A percentile compares a stretch with the other conserved stretches of the same genome.
phyloP scores from a whole-genome alignment of 208 protist genomes.

The Wallacemonas sp. region DNA sequence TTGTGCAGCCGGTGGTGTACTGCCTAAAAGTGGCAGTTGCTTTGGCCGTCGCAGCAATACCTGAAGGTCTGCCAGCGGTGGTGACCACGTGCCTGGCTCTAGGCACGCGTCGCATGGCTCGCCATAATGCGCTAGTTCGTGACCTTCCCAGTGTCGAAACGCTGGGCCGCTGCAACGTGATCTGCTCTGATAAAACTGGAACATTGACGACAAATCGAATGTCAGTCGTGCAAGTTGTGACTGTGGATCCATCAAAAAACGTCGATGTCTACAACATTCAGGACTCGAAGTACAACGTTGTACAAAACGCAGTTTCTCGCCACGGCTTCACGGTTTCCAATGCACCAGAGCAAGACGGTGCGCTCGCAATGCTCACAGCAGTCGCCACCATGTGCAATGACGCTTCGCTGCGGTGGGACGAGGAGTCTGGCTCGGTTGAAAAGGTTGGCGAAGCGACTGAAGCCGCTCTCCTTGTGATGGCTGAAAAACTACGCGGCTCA shows the following conservation, averaged over 20 bases:
- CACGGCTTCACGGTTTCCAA: background rate
- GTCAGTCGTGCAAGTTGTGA: slow-evolving; percentile 83
- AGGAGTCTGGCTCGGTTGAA: slow-evolving; percentile 30
- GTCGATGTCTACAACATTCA: slow-evolving; percentile 40
- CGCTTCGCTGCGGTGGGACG: slow-evolving; percentile 54
- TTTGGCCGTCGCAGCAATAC: slow-evolving; percentile 98
- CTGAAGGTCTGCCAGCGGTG: slow-evolving; percentile 97
- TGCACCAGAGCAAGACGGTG: slow-evolving; percentile 33
- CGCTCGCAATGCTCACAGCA: slow-evolving; percentile 54
- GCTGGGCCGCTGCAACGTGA: slow-evolving; percentile 96
- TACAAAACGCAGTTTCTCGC: slow-evolving; percentile 26
- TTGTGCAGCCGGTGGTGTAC: slow-evolving; percentile 64
- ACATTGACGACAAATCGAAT: slow-evolving; percentile 99
- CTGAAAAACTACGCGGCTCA: slow-evolving; percentile 85
- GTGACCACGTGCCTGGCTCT: slow-evolving; percentile 97
- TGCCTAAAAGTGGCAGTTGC: slow-evolving; percentile 97
- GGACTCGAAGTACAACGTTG: slow-evolving; percentile 56
- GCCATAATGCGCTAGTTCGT: slow-evolving; percentile 94
- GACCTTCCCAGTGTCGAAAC: slow-evolving; percentile 97
- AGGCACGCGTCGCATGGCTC: slow-evolving; percentile 95
- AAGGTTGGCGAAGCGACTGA: slow-evolving; percentile 91
- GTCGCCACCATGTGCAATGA: slow-evolving; percentile 82
- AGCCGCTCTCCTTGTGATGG: slow-evolving; percentile 87
- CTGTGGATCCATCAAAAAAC: slow-evolving; percentile 13
- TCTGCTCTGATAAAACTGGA: slow-evolving; percentile 99